Evolutionary conservation across 148 eudicot genomes (phyloP), one percentile per base, ranked within the genome.

Genomic region (Camellia sinensis): DNA sequence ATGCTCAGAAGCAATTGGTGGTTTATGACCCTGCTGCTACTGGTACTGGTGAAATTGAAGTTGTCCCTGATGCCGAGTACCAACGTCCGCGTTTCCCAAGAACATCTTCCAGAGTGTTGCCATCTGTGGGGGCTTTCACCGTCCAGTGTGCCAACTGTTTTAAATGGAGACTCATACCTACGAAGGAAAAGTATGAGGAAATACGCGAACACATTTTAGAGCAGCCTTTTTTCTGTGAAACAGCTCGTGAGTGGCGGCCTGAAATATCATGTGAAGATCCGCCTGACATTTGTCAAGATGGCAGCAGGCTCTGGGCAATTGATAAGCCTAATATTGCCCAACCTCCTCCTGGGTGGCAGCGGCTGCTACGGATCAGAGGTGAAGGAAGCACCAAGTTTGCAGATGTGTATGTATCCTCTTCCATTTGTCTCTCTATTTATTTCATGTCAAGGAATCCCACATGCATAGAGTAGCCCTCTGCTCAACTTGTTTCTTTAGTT

Each of bases 131-230:
- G 54, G 89, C 94, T 57, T 96, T 92, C 69, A 92, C 99, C 14
- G 97, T 93, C 46, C 99, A 96, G 61, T 96, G 99, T 80, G 93
- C 98, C 1, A 79, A 56, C 57, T 96, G 99, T 67, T 93, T 88
- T 76, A 91, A 96, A 83, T 96, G 99, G 99, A 96, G 99, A 83
- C 84, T 96, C 44, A 92, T 93, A 75, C 97, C 99, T 8, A 87
- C 92, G 61, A 92, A 96, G 80, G 92, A 90, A 74, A 93, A 96
- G 83, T 96, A 96, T 67, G 98, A 93, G 81, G 95, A 90, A 81
- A 96, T 96, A 70, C 87, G 99, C 8, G 99, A 96, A 57, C 87
- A 87, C 82, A 90, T 96, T 74, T 73, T 88, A 46, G 94, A 91
- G 53, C 82, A 77, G 2, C 97, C 95, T 21, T 96, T 96, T 82